A percentile compares a stretch with the other conserved stretches of the same genome.
Evolutionary conservation across 1,139 yeast genomes (phyloP).

Genomic region (Geotrichum klebahnii): DNA sequence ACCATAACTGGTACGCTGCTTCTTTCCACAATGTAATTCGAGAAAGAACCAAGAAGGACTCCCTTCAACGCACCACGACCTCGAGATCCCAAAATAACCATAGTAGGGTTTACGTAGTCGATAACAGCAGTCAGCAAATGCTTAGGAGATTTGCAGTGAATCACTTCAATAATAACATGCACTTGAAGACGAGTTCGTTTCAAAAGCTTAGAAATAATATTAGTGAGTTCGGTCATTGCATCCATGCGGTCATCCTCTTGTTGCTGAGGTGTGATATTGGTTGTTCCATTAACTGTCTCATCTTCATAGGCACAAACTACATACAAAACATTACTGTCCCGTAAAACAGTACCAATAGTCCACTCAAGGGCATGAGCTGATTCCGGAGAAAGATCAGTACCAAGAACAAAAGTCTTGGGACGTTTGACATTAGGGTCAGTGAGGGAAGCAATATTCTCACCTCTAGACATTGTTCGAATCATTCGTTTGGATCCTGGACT

Average conservation of each 20-base stretch:
- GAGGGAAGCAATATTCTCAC: constrained; percentile 54
- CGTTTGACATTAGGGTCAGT: constrained; percentile 45
- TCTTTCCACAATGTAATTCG: constrained; percentile 74
- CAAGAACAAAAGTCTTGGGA: constrained; percentile 68
- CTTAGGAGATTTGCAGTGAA: constrained; percentile 83
- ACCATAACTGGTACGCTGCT: constrained; percentile 88
- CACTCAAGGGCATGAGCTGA: constrained; percentile 84
- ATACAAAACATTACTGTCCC: constrained; percentile 78
- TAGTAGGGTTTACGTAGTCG: constrained; percentile 74
- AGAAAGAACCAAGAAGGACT: constrained; percentile 67
- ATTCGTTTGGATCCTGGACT: constrained; percentile 50
- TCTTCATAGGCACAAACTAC: constrained; percentile 76
- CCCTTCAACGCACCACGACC: constrained; percentile 75
- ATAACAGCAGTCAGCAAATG: constrained; percentile 79
- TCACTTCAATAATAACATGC: constrained; percentile 69
- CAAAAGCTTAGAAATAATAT: constrained; percentile 54
- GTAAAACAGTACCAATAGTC: constrained; percentile 81
- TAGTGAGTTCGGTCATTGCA: constrained; percentile 61
- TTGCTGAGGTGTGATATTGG: constrained; percentile 37
- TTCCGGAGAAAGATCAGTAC: constrained; percentile 81
- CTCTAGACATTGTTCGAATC: constrained; percentile 67
- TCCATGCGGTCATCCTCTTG: constrained; percentile 48
- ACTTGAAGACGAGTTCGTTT: constrained; percentile 71
- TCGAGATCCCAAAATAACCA: constrained; percentile 78
- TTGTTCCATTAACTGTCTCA: constrained; percentile 40